phyloP scores from a whole-genome alignment of 2,329 filamentous ascomycete genomes.

The Fusarium sublunatum region DNA sequence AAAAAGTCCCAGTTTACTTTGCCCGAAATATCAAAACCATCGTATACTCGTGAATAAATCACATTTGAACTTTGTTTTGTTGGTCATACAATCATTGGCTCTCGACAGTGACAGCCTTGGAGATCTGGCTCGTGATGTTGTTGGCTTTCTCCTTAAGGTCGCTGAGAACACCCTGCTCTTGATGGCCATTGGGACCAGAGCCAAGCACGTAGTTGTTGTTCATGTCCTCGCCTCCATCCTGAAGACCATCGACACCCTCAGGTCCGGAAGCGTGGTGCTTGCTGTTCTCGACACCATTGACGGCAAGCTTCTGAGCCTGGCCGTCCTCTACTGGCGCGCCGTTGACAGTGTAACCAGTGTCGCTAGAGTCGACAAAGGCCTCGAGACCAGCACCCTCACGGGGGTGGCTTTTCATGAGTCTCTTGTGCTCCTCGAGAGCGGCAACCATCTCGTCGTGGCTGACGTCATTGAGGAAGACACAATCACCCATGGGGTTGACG shows the following conservation, averaged over 20 bases:
- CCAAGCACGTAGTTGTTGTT: conserved; percentile 25
- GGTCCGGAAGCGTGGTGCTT: conserved; percentile 32
- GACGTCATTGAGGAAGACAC: conserved; percentile 76
- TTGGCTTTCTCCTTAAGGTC: conserved; percentile 35
- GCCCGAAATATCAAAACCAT: background rate
- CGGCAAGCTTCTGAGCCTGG: background rate
- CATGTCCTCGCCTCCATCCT: conserved; percentile 23
- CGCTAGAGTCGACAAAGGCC: conserved; percentile 75
- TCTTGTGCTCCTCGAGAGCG: conserved; percentile 72
- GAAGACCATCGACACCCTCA: conserved; percentile 36
- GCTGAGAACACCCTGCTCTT: conserved; percentile 16
- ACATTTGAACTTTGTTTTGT: background rate
- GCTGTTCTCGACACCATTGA: conserved; percentile 28
- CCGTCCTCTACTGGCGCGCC: conserved; percentile 41
- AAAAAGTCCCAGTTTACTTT: background rate
- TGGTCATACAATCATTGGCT: conserved; percentile 4
- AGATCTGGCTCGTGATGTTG: conserved; percentile 16
- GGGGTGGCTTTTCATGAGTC: conserved; percentile 70
- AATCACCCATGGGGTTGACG: conserved; percentile 70
- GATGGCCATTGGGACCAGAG: conserved; percentile 10
- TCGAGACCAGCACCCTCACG: conserved; percentile 74
- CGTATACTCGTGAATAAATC: conserved; percentile 9
- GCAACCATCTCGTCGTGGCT: conserved; percentile 69
- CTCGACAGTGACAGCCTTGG: conserved; percentile 30
- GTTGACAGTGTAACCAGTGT: conserved; percentile 69